Base-by-base conservation (phyloP, 148 eudicot genomes). In the Fagopyrum esculentum region DNA sequence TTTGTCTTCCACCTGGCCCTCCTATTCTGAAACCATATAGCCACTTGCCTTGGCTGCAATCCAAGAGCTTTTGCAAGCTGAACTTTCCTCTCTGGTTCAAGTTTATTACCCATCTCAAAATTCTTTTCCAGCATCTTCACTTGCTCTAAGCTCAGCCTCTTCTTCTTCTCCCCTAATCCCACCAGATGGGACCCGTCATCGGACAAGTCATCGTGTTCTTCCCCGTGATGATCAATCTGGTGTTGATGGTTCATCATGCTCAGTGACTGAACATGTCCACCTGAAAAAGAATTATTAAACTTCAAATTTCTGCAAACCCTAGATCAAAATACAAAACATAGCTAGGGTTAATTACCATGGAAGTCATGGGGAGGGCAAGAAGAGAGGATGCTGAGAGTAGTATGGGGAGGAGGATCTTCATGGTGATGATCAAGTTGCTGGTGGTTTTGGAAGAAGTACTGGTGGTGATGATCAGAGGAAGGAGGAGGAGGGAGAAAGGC, bases 1-100 rank as follows among this genome's bases (percentile, higher is more conserved):
- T 91, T 91, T 4, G 97, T 91, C 85, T 91, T 91, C 93, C 91
- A 91, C 59, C 97, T 78, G 0, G 97, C 97, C 70, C 97, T 83
- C 66, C 97, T 50, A 82, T 91, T 91, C 68, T 91, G 97, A 77
- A 91, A 91, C 97, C 97, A 91, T 64, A 91, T 91, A 0, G 93
- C 91, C 3, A 91, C 85, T 64, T 91, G 97, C 30, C 97, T 81
- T 0, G 97, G 97, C 64, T 91, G 93, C 68, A 91, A 74, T 2
- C 89, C 87, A 7, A 91, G 69, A 2, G 93, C 97, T 72, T 90
- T 82, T 16, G 97, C 97, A 48, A 91, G 78, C 80, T 89, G 90
- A 77, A 85, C 50, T 74, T 91, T 91, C 74, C 93, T 83, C 74
- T 91, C 97, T 0, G 97, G 90, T 60, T 91, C 97, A 16, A 91